Conservation (phyloP, 2,329 filamentous ascomycete species). For the Pyrenochaeta sp. region DNA sequence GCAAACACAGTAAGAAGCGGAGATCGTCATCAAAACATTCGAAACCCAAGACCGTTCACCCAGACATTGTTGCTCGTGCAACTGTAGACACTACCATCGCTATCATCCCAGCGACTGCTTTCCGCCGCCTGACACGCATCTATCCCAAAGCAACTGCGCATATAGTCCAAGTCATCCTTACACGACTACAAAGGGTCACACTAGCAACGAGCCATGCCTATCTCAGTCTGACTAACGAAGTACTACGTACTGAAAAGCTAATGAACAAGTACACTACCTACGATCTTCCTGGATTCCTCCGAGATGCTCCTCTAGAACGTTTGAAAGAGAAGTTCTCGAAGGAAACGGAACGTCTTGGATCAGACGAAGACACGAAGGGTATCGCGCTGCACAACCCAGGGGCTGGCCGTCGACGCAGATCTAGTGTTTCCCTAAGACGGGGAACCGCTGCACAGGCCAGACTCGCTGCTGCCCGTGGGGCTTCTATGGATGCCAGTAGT, state of each 20-base stretch:
- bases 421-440: slow-evolving; percentile 74
- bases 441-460: slow-evolving; percentile 78
- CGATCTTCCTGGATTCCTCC: slow-evolving; percentile 88
- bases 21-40: slow-evolving; percentile 41
- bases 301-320: slow-evolving; percentile 80
- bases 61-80: slow-evolving; percentile 94
- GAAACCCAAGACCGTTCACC: slow-evolving; percentile 80
- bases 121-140: slow-evolving; percentile 87
- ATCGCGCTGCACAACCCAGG: slow-evolving; percentile 90
- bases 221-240: slow-evolving; percentile 88
- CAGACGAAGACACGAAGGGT: slow-evolving; percentile 85
- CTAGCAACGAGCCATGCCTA: slow-evolving; percentile 95
- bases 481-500: slow-evolving; percentile 31
- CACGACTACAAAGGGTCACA: slow-evolving; percentile 91
- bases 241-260: slow-evolving; percentile 87
- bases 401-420: slow-evolving; percentile 70
- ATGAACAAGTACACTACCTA: slow-evolving; percentile 94
- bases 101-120: slow-evolving; percentile 96
- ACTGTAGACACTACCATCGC: slow-evolving; percentile 97
- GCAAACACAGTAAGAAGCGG: slow-evolving; percentile 23
- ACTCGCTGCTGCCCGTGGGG: slow-evolving; percentile 56
- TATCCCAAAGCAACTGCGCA: slow-evolving; percentile 97
- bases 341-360: slow-evolving; percentile 81
- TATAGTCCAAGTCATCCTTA: slow-evolving; percentile 96
- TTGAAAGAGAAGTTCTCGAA: slow-evolving; percentile 91